Percentiles rank a stretch among this genome's conserved stretches.
Conservation (phyloP, 495 filamentous ascomycete genomes). For the Daldinia grandis region DNA sequence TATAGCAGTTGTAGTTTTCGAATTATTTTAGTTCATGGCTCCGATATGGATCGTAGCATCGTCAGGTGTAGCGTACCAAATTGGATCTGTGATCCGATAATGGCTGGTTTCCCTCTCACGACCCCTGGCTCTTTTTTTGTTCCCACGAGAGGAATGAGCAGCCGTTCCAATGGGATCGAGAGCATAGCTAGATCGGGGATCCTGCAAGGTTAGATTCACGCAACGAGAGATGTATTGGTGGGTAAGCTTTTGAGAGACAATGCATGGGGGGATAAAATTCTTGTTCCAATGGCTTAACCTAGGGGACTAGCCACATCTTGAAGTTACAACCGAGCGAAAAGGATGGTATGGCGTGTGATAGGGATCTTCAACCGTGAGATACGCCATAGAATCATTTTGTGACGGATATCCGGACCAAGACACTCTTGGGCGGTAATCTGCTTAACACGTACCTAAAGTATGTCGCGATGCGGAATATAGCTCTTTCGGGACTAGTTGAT, state of each 20-base stretch:
- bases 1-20: slow-evolving; percentile 20
- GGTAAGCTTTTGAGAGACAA: slow-evolving; percentile 19
- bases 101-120: slow-evolving; percentile 7
- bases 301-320: slow-evolving; percentile 37
- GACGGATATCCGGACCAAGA: slow-evolving; percentile 21
- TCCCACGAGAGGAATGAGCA: slow-evolving; percentile 36
- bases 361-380: slow-evolving; percentile 25
- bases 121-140: slow-evolving; percentile 33
- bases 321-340: slow-evolving; percentile 29
- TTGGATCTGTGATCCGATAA: slow-evolving; percentile 33
- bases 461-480: neutral
- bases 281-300: slow-evolving; percentile 29
- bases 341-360: slow-evolving; percentile 33
- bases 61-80: slow-evolving; percentile 26
- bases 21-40: slow-evolving; percentile 17
- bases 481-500: slow-evolving; percentile 2
- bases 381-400: slow-evolving; percentile 8
- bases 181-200: slow-evolving; percentile 27
- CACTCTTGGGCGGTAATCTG: neutral
- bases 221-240: slow-evolving; percentile 21
- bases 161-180: slow-evolving; percentile 39
- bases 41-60: slow-evolving; percentile 23
- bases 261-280: slow-evolving; percentile 8
- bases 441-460: neutral
- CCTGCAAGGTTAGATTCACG: slow-evolving; percentile 27